A percentile compares a stretch with the other conserved stretches of the same genome.
Conservation (phyloP, 352 stramenopile genomes). For the Pythium angustatum region DNA sequence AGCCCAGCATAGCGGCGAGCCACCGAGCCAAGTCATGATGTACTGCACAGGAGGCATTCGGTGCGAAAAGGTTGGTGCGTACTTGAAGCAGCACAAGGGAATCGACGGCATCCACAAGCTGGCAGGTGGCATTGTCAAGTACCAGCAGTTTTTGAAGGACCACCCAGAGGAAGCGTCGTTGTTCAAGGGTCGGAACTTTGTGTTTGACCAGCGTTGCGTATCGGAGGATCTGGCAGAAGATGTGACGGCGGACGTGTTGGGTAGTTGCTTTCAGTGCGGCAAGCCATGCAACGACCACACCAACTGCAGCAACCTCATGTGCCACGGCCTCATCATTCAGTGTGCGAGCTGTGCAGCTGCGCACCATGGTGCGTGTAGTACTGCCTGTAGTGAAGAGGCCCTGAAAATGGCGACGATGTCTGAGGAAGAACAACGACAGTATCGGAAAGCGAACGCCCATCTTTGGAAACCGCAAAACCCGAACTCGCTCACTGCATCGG, state of each 20-base stretch:
- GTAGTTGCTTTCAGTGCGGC: slow-evolving; percentile 61
- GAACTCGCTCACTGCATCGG: slow-evolving; percentile 30
- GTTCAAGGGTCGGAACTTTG: slow-evolving; percentile 71
- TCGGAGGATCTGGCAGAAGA: slow-evolving; percentile 40
- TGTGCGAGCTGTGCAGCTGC: slow-evolving; percentile 41
- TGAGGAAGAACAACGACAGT: slow-evolving; percentile 44
- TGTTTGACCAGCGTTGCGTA: slow-evolving; percentile 79
- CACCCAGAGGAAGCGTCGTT: slow-evolving; percentile 18
- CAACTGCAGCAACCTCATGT: slow-evolving; percentile 69
- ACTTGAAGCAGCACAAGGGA: too few species aligned
- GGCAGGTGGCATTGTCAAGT: too few species aligned
- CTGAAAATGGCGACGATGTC: slow-evolving; percentile 58
- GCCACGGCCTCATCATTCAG: slow-evolving; percentile 55
- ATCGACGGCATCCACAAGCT: too few species aligned
- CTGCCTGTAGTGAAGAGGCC: slow-evolving; percentile 53
- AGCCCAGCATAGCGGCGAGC: too few species aligned
- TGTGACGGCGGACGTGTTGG: slow-evolving; percentile 65
- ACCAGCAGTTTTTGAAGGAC: slow-evolving; percentile 35
- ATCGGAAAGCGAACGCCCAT: slow-evolving; percentile 57
- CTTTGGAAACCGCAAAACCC: slow-evolving; percentile 60
- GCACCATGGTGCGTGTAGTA: slow-evolving; percentile 36
- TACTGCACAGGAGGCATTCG: too few species aligned
- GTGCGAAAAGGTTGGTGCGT: too few species aligned
- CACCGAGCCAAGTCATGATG: too few species aligned
- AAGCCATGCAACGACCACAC: slow-evolving; percentile 48